phyloP scores from a whole-genome alignment of 345 rosid genomes.

The Streptanthus diversifolius region DNA sequence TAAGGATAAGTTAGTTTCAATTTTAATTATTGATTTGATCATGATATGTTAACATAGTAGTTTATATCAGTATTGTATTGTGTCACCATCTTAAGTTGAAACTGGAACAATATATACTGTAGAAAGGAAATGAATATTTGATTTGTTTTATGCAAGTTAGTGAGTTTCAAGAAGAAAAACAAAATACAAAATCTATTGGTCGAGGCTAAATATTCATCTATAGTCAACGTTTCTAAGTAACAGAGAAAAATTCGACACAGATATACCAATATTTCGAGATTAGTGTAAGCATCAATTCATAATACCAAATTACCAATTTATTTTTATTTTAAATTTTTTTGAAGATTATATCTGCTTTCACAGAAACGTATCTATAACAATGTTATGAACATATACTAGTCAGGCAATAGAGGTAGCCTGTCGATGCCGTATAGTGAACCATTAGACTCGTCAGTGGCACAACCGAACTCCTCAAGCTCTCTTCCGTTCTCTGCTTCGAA shows the following conservation, averaged over 20 bases:
- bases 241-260: neutral
- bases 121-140: neutral
- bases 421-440: conserved; percentile 16
- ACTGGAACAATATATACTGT: neutral
- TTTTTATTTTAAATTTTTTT: too few relatives aligned
- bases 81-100: neutral
- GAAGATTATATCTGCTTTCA: neutral
- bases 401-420: conserved; percentile 33
- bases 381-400: conserved; percentile 13
- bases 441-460: conserved; percentile 1
- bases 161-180: neutral
- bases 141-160: neutral
- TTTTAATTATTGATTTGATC: neutral
- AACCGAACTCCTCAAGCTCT: conserved; percentile 24
- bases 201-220: neutral
- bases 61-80: neutral
- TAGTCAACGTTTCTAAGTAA: neutral
- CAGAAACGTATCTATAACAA: neutral
- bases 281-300: neutral
- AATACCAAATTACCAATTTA: neutral
- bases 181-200: neutral
- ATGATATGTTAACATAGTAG: neutral
- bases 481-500: conserved; percentile 33
- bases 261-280: neutral
- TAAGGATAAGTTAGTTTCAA: neutral